Conservation (phyloP, 2,329 filamentous ascomycete species). For the Grosmannia serpens region DNA sequence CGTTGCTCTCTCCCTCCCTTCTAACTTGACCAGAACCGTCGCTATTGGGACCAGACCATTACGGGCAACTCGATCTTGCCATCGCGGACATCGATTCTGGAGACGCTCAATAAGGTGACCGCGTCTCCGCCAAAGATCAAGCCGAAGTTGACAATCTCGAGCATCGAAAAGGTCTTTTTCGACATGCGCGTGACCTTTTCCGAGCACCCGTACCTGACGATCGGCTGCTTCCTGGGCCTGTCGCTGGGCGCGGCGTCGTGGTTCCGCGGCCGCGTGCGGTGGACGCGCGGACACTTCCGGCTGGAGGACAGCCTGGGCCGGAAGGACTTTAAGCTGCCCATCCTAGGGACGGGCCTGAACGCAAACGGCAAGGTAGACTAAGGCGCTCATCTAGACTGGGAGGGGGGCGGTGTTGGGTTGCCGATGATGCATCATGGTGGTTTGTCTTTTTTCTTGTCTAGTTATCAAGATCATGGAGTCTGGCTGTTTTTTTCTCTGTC, state of each 20-base stretch:
- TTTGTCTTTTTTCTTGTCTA: background rate
- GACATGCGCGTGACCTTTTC: slow-evolving; percentile 47
- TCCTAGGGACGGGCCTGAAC: slow-evolving; percentile 36
- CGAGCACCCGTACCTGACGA: slow-evolving; percentile 47
- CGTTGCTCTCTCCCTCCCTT: background rate
- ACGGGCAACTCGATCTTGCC: slow-evolving; percentile 85
- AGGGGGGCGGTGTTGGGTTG: background rate
- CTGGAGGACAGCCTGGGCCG: slow-evolving; percentile 42
- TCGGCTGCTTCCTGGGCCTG: slow-evolving; percentile 46
- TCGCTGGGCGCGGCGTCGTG: slow-evolving; percentile 40
- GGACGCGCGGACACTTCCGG: slow-evolving; percentile 48
- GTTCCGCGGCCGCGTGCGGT: slow-evolving; percentile 42
- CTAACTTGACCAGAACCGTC: slow-evolving; percentile 56
- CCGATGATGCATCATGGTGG: background rate
- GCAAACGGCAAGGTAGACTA: slow-evolving; percentile 40
- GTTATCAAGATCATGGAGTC: background rate
- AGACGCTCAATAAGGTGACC: slow-evolving; percentile 66
- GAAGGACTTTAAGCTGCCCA: slow-evolving; percentile 50
- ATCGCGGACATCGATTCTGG: slow-evolving; percentile 80
- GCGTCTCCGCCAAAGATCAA: slow-evolving; percentile 58
- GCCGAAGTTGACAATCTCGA: slow-evolving; percentile 65
- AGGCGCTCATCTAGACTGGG: background rate
- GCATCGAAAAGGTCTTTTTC: slow-evolving; percentile 60
- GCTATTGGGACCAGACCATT: slow-evolving; percentile 88
- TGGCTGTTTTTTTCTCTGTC: background rate